These are phyloP conservation scores for Boletus vinaceobasis DNA, from an alignment of 768 basidiomycete genomes.

Conservation along the genomic window DNA sequence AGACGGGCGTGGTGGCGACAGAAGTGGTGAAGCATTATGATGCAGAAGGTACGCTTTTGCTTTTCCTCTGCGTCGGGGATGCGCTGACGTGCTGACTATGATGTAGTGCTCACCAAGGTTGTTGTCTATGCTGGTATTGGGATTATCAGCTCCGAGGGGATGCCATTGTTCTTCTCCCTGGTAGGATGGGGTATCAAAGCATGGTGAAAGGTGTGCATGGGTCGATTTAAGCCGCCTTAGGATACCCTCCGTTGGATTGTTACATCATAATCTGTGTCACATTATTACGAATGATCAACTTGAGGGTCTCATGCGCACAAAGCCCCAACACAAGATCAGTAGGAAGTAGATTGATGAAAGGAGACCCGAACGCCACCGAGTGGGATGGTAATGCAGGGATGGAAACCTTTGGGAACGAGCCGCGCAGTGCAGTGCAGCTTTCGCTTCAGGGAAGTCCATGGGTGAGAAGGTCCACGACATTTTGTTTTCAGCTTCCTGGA, in stretches of 20 bases:
- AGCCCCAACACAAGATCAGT: not conserved
- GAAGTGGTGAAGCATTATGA: constrained; percentile 68
- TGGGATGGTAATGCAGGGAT: not conserved
- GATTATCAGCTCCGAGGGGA: constrained; percentile 54
- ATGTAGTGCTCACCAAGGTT: constrained; percentile 79
- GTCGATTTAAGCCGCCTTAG: too few relatives aligned
- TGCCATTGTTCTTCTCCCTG: constrained; percentile 66
- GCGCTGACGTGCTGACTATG: not conserved
- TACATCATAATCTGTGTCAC: too few relatives aligned
- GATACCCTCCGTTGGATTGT: too few relatives aligned
- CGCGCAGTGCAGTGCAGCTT: not conserved
- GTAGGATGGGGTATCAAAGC: constrained; percentile 64
- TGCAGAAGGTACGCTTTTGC: constrained; percentile 66
- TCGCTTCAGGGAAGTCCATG: not conserved
- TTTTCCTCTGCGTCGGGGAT: not conserved
- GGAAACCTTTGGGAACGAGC: not conserved
- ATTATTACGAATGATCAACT: too few relatives aligned
- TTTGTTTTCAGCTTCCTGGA: not conserved
- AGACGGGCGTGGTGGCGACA: constrained; percentile 17
- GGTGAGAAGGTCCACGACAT: too few relatives aligned
- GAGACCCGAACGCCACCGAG: not conserved
- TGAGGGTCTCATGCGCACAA: too few relatives aligned
- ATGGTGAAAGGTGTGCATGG: constrained; percentile 19
- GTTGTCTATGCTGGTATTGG: constrained; percentile 89
- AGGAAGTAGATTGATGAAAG: too few relatives aligned